A percentile compares a stretch with the other conserved stretches of the same genome.
phyloP scores from a whole-genome alignment of 371 early-diverging fungal species.

The Rhizopus stolonifer region DNA sequence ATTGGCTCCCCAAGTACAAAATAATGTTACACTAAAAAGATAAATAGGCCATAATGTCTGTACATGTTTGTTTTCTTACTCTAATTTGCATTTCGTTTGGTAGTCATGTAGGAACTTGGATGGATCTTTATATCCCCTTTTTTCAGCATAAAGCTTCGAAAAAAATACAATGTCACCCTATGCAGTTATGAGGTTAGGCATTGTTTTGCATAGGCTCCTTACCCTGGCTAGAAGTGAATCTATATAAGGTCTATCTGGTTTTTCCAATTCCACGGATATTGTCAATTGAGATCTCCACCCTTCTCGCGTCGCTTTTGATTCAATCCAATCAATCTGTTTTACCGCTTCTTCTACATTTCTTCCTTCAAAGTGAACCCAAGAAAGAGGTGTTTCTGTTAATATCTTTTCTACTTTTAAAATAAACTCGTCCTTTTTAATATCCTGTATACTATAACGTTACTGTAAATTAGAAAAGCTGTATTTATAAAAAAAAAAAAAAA shows the following conservation, averaged over 20 bases:
- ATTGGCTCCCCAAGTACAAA: conserved; percentile 62
- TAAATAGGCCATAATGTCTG: background rate
- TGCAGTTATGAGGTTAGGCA: background rate
- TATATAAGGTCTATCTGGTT: conserved; percentile 61
- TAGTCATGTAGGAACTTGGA: conserved; percentile 10
- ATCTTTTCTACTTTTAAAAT: conserved; percentile 30
- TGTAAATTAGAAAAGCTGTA: too few relatives aligned
- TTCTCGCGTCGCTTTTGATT: conserved; percentile 39
- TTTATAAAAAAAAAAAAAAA: background rate
- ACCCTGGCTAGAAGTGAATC: conserved; percentile 50
- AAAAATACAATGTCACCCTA: conserved; percentile 71
- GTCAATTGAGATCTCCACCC: conserved; percentile 49
- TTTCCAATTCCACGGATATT: conserved; percentile 69
- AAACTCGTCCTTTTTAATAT: conserved; percentile 52
- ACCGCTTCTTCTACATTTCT: conserved; percentile 56
- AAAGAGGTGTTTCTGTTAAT: conserved; percentile 6
- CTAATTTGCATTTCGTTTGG: conserved; percentile 15
- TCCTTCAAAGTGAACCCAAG: conserved; percentile 76
- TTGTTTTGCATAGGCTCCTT: background rate
- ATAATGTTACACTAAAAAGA: conserved; percentile 46
- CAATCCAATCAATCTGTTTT: conserved; percentile 58
- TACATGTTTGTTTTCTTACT: conserved; percentile 3
- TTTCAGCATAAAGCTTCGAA: conserved; percentile 65
- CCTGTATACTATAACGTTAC: conserved; percentile 39
- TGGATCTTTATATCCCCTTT: conserved; percentile 49